A percentile compares a stretch with the other conserved stretches of the same genome.
phyloP scores from a whole-genome alignment of 257 asterid species.

The Pogostemon cablin region DNA sequence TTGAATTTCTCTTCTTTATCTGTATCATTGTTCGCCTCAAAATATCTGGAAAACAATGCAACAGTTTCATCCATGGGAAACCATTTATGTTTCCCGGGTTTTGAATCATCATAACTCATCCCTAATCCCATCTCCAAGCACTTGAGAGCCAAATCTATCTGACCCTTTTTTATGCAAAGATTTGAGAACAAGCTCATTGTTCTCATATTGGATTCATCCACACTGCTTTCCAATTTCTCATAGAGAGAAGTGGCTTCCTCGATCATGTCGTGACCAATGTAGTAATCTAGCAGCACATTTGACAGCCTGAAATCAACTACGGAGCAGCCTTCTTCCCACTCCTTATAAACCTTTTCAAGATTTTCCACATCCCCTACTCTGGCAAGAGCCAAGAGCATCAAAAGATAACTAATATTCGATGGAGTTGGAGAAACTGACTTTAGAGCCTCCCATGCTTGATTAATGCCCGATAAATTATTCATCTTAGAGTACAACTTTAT shows the following conservation, averaged over 20 bases:
- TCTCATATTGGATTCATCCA: slow-evolving; percentile 47
- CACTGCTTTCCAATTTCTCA: slow-evolving; percentile 38
- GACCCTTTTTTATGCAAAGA: slow-evolving; percentile 47
- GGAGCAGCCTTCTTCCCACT: slow-evolving; percentile 59
- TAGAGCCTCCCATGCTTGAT: slow-evolving; percentile 53
- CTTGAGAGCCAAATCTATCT: slow-evolving; percentile 62
- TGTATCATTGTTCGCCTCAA: slow-evolving; percentile 51
- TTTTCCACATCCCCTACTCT: slow-evolving; percentile 54
- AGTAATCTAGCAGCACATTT: slow-evolving; percentile 67
- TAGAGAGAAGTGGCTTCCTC: slow-evolving; percentile 61
- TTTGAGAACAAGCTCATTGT: slow-evolving; percentile 44
- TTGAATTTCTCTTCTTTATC: slow-evolving; percentile 51
- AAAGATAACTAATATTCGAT: slow-evolving; percentile 41
- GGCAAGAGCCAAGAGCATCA: slow-evolving; percentile 53
- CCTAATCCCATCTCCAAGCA: slow-evolving; percentile 69
- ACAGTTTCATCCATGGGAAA: slow-evolving; percentile 60
- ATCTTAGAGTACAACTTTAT: slow-evolving; percentile 53
- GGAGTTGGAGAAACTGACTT: slow-evolving; percentile 35
- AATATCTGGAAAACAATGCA: slow-evolving; percentile 48
- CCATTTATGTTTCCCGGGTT: slow-evolving; percentile 38
- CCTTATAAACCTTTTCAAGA: slow-evolving; percentile 52
- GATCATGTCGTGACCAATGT: slow-evolving; percentile 54
- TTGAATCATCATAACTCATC: slow-evolving; percentile 43
- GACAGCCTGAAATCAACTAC: slow-evolving; percentile 56
- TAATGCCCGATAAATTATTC: slow-evolving; percentile 61